Percentiles rank a stretch among this genome's conserved stretches.
Conservation (phyloP, 192 early-diverging fungal species). For the Rhizophagus sp. region DNA sequence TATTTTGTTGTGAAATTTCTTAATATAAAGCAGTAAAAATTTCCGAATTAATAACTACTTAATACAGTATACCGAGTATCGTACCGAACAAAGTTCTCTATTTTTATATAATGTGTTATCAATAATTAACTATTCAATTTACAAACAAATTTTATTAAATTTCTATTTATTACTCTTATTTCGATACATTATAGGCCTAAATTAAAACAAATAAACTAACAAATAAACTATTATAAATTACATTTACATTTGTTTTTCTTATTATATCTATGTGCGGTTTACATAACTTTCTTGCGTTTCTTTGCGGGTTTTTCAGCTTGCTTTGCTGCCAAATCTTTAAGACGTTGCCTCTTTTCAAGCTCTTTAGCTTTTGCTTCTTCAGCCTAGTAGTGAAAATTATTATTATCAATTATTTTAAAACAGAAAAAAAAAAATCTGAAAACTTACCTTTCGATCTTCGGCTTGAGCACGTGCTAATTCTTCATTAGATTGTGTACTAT, state of each 20-base stretch:
- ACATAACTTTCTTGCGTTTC: constrained; percentile 11
- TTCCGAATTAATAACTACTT: no score
- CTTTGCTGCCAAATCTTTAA: constrained; percentile 2
- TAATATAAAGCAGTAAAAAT: no score
- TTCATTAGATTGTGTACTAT: neutral
- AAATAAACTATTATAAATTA: neutral
- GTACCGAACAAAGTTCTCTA: no score
- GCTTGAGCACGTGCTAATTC: neutral
- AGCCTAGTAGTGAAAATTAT: neutral
- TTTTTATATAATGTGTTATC: no score
- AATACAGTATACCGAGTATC: no score
- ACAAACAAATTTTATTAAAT: no score
- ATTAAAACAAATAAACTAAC: no score
- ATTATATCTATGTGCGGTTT: neutral
- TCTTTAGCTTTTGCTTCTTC: constrained; percentile 1
- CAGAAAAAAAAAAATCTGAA: neutral
- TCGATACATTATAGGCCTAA: no score
- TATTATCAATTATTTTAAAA: neutral
- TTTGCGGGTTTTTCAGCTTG: neutral
- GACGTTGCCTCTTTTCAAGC: neutral
- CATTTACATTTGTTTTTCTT: neutral
- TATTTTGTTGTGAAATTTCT: no score
- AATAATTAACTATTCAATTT: no score
- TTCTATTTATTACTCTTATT: no score
- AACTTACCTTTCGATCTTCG: constrained; percentile 6